Evolutionary conservation across 192 early-diverging fungal species (phyloP).

Genomic region (Coemansia asiatica): DNA sequence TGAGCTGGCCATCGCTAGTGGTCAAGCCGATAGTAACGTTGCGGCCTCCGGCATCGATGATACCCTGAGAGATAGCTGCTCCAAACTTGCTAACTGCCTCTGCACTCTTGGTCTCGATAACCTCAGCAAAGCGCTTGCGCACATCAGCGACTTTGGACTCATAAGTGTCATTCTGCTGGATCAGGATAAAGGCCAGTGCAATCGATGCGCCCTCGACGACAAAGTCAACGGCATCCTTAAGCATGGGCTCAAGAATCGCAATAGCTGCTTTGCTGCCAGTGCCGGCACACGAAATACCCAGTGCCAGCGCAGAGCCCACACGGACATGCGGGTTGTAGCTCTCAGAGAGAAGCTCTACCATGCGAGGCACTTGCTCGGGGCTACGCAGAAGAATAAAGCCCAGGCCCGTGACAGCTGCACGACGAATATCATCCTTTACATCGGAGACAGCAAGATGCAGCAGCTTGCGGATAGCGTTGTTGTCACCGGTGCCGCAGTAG

Average conservation of each 20-base stretch:
- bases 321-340: constrained; percentile 99
- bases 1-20: constrained; percentile 81
- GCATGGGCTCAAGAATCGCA: constrained; percentile 93
- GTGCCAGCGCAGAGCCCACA: constrained; percentile 91
- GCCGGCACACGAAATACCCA: constrained; percentile 97
- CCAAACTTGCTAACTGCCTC: constrained; percentile 95
- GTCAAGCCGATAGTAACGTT: constrained; percentile 95
- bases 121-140: constrained; percentile 83
- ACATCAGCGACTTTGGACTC: constrained; percentile 80
- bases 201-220: constrained; percentile 97
- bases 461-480: constrained; percentile 89
- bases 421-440: constrained; percentile 98
- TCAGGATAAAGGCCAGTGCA: constrained; percentile 90
- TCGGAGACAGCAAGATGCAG: constrained; percentile 98
- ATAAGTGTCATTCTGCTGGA: constrained; percentile 89
- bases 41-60: constrained; percentile 96
- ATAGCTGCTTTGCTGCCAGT: constrained; percentile 90
- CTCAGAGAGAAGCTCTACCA: constrained; percentile 96
- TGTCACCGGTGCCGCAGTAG: constrained; percentile 96
- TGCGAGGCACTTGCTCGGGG: constrained; percentile 95
- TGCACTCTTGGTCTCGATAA: constrained; percentile 90
- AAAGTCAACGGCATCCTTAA: constrained; percentile 96
- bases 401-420: constrained; percentile 95
- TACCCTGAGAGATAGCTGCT: constrained; percentile 92
- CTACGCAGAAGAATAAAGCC: constrained; percentile 92